These are phyloP conservation scores for Beauveria medogensis DNA, from an alignment of 2,329 filamentous ascomycete genomes.

Conservation along the genomic window DNA sequence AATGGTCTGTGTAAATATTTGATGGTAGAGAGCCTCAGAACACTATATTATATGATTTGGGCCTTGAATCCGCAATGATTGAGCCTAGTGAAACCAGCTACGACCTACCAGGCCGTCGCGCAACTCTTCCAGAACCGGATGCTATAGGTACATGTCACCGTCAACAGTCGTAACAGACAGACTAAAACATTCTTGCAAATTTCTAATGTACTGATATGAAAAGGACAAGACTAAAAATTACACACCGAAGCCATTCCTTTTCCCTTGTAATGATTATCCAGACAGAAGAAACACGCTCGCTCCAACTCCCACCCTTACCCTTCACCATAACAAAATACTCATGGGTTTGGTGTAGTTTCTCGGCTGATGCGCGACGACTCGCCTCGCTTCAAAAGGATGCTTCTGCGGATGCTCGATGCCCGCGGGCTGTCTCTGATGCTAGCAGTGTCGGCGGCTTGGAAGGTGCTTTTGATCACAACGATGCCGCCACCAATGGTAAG, in stretches of 20 bases:
- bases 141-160: background rate
- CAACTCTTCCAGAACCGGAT: no score
- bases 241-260: background rate
- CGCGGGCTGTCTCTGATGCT: slow-evolving; percentile 37
- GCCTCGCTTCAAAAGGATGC: slow-evolving; percentile 45
- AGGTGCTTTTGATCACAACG: slow-evolving; percentile 67
- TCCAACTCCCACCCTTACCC: background rate
- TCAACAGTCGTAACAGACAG: background rate
- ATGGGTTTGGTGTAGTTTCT: slow-evolving; percentile 34
- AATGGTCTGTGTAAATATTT: no score
- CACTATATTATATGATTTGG: no score
- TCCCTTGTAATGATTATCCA: slow-evolving; percentile 4
- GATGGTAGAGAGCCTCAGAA: no score
- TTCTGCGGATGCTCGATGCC: slow-evolving; percentile 37
- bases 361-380: slow-evolving; percentile 32
- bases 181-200: background rate
- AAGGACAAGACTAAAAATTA: background rate
- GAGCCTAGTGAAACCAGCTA: no score
- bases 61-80: no score
- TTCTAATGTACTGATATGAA: background rate
- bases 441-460: slow-evolving; percentile 44
- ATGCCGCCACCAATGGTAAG: slow-evolving; percentile 65
- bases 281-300: slow-evolving; percentile 8
- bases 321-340: background rate
- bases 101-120: no score